Evolutionary conservation across 306 rosid genomes (phyloP).

Genomic region (Fagus crenata): DNA sequence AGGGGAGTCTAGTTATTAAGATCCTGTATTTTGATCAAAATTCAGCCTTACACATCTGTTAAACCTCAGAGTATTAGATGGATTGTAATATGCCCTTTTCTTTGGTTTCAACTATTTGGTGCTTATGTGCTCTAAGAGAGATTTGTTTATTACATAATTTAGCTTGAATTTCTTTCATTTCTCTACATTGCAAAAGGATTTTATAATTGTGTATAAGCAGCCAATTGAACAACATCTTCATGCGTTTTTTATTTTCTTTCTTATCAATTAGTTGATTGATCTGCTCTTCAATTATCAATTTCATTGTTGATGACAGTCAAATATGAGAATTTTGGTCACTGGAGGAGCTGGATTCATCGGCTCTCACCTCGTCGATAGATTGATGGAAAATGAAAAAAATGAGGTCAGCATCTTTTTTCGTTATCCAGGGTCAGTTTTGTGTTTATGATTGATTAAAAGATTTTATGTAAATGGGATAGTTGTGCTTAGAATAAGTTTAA

Average conservation of each 20-base stretch:
- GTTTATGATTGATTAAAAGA: neutral
- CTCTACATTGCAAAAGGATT: neutral
- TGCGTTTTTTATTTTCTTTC: neutral
- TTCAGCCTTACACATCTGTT: neutral
- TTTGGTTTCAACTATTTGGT: too few relatives aligned
- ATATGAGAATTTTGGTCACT: conserved; percentile 89
- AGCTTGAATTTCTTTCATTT: neutral
- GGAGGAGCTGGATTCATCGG: conserved; percentile 99
- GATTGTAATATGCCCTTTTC: neutral
- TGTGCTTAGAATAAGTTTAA: neutral
- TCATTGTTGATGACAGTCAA: conserved; percentile 53
- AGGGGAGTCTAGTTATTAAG: neutral
- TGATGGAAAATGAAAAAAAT: conserved; percentile 94
- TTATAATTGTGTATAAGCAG: neutral
- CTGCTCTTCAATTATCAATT: conserved; percentile 21
- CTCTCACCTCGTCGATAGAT: conserved; percentile 90
- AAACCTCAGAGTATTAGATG: neutral
- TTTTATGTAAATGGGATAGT: neutral
- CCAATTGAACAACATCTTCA: neutral
- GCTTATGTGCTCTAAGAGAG: too few relatives aligned
- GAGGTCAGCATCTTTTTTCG: conserved; percentile 54
- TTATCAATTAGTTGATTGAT: conserved; percentile 8
- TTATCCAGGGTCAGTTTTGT: conserved; percentile 4
- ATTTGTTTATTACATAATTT: too few relatives aligned
- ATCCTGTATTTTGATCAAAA: neutral